Conservation (phyloP, 202 grass and related monocot genomes). For the Alloteropsis angusta region DNA sequence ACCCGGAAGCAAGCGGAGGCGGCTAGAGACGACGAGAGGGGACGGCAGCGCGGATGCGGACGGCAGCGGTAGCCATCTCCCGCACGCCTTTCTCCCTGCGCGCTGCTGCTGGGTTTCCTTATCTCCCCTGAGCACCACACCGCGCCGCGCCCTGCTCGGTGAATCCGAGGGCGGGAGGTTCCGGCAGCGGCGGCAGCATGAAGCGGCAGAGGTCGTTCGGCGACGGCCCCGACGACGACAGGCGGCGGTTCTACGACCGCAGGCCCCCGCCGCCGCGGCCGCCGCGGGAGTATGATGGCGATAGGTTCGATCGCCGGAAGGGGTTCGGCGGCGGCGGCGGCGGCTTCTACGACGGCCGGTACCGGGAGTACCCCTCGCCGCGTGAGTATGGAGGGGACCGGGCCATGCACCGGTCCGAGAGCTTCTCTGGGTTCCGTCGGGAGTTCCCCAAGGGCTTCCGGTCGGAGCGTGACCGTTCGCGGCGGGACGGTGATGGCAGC, state of each 20-base stretch:
- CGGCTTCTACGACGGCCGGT: constrained; percentile 34
- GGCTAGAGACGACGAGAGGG: not conserved
- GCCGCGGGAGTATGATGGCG: constrained; percentile 38
- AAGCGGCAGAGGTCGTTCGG: constrained; percentile 79
- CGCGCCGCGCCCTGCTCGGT: not conserved
- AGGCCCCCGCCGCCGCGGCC: constrained; percentile 7
- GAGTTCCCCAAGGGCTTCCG: constrained; percentile 86
- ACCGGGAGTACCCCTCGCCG: constrained; percentile 40
- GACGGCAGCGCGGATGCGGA: constrained; percentile 6
- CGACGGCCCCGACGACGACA: constrained; percentile 47
- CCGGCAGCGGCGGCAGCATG: constrained; percentile 32
- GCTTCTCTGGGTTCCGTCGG: constrained; percentile 61
- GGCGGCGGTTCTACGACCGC: constrained; percentile 54
- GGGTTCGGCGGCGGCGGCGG: constrained; percentile 34
- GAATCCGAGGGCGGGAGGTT: not conserved
- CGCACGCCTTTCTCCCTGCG: constrained; percentile 37
- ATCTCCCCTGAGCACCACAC: constrained; percentile 14
- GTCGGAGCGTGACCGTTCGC: constrained; percentile 58
- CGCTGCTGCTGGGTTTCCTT: constrained; percentile 24
- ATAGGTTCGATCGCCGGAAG: constrained; percentile 53
- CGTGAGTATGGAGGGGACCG: constrained; percentile 39
- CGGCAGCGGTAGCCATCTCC: constrained; percentile 28
- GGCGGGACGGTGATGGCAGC: constrained; percentile 42
- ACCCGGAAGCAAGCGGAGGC: constrained; percentile 28
- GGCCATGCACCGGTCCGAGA: constrained; percentile 59